Conservation (phyloP, 768 basidiomycete genomes). For the Paxillus ammoniavirescens region DNA sequence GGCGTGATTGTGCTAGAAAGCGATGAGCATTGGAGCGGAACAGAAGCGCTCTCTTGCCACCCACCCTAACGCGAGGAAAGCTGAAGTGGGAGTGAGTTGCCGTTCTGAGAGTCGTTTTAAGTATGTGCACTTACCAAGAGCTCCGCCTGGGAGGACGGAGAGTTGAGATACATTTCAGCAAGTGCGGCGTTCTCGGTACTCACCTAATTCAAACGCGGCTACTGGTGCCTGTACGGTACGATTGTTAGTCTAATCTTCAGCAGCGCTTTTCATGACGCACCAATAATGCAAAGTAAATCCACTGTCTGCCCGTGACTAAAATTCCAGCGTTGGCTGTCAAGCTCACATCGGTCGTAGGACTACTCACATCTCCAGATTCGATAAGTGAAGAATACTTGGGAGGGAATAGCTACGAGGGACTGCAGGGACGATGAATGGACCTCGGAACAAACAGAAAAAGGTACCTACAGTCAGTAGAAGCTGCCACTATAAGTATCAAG, state of each 20-base stretch:
- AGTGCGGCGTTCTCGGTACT: neutral
- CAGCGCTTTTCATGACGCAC: neutral
- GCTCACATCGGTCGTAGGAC: too few species aligned
- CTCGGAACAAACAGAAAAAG: too few species aligned
- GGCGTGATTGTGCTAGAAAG: conserved; percentile 1
- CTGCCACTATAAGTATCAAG: too few species aligned
- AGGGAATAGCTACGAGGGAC: too few species aligned
- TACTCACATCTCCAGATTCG: too few species aligned
- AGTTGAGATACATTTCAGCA: neutral
- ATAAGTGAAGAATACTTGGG: too few species aligned
- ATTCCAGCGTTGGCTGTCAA: too few species aligned
- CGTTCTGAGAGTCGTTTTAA: accelerated
- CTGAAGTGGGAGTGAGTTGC: neutral
- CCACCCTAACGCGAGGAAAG: conserved; percentile 3
- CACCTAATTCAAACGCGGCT: conserved; percentile 5
- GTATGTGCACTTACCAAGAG: neutral
- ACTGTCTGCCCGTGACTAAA: neutral
- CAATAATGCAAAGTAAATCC: conserved; percentile 7
- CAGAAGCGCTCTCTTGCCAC: neutral
- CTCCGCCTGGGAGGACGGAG: neutral
- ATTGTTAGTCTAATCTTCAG: neutral
- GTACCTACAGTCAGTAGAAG: too few species aligned
- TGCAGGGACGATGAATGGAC: too few species aligned
- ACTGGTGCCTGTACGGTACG: neutral
- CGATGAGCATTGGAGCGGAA: neutral